Percentiles rank a stretch among this genome's conserved stretches.
phyloP scores from a whole-genome alignment of 805 yeast genomes.

The Ogataea saltuana region DNA sequence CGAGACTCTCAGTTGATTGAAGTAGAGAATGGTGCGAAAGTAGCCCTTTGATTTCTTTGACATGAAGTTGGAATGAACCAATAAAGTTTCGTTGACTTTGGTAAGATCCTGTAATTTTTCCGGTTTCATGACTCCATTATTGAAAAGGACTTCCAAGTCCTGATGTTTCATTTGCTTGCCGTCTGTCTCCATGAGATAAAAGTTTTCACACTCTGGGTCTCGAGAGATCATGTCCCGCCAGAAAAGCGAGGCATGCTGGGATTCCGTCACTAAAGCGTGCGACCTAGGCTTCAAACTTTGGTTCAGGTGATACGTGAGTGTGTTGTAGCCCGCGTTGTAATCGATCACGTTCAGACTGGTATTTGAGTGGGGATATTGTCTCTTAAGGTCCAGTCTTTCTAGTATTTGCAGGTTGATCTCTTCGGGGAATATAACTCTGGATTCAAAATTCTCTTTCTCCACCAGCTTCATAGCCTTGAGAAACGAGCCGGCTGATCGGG shows the following conservation, averaged over 20 bases:
- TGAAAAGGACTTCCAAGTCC: slow-evolving; percentile 34
- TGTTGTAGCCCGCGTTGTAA: slow-evolving; percentile 58
- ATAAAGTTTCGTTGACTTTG: slow-evolving; percentile 30
- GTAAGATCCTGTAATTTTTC: slow-evolving; percentile 20
- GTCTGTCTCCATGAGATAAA: slow-evolving; percentile 19
- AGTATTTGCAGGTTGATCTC: slow-evolving; percentile 38
- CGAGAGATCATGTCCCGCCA: slow-evolving; percentile 23
- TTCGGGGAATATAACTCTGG: slow-evolving; percentile 16
- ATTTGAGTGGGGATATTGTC: slow-evolving; percentile 37
- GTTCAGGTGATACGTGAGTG: slow-evolving; percentile 64
- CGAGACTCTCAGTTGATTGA: slow-evolving; percentile 31
- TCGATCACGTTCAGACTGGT: slow-evolving; percentile 54
- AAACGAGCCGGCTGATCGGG: slow-evolving; percentile 10
- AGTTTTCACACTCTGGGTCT: slow-evolving; percentile 18
- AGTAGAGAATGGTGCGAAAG: slow-evolving; percentile 37
- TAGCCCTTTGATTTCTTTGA: slow-evolving; percentile 61
- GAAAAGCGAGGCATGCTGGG: slow-evolving; percentile 20
- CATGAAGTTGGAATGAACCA: slow-evolving; percentile 33
- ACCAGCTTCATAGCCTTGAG: slow-evolving; percentile 11
- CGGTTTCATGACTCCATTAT: slow-evolving; percentile 45
- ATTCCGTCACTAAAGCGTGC: slow-evolving; percentile 53
- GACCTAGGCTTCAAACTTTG: slow-evolving; percentile 58
- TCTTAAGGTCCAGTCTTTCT: slow-evolving; percentile 45
- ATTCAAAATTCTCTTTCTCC: slow-evolving; percentile 9
- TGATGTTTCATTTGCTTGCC: slow-evolving; percentile 22